These are phyloP conservation scores for Beauveria medogensis DNA, from an alignment of 2,329 filamentous ascomycete genomes.

Conservation along the genomic window DNA sequence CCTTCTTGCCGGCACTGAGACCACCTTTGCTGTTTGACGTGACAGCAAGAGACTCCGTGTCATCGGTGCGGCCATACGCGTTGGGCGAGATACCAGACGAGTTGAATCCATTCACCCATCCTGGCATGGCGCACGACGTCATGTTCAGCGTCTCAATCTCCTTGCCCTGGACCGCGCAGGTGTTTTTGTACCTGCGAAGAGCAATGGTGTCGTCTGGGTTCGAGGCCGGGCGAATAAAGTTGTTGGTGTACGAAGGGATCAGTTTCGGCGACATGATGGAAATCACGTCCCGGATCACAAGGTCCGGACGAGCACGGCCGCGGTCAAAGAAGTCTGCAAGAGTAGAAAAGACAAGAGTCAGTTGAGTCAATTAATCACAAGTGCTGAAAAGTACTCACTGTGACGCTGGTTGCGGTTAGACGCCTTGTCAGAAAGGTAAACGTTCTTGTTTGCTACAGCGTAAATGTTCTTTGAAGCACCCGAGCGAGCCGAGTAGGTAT, in stretches of 20 bases:
- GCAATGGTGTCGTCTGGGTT: neutral
- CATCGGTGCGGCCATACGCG: neutral
- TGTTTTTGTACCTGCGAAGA: neutral
- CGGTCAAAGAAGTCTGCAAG: slow-evolving; percentile 10
- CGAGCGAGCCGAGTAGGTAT: neutral
- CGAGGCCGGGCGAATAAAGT: neutral
- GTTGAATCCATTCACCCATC: neutral
- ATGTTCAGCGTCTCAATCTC: neutral
- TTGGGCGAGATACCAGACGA: neutral
- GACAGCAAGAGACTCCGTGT: neutral
- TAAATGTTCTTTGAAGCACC: neutral
- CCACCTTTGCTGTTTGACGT: neutral
- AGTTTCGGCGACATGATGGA: neutral
- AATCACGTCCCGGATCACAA: slow-evolving; percentile 1
- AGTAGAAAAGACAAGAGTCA: neutral
- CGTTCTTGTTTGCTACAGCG: slow-evolving; percentile 9
- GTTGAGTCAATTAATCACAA: rapidly evolving
- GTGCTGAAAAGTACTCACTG: neutral
- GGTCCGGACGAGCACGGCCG: slow-evolving; percentile 8
- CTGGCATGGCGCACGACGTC: neutral
- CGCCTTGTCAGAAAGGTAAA: slow-evolving; percentile 10
- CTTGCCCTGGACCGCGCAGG: neutral
- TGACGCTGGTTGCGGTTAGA: slow-evolving; percentile 9
- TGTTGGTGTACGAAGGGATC: neutral
- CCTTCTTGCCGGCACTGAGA: neutral